Base-by-base conservation (phyloP, 176 grass and related monocot species). In the Carex parvula region DNA sequence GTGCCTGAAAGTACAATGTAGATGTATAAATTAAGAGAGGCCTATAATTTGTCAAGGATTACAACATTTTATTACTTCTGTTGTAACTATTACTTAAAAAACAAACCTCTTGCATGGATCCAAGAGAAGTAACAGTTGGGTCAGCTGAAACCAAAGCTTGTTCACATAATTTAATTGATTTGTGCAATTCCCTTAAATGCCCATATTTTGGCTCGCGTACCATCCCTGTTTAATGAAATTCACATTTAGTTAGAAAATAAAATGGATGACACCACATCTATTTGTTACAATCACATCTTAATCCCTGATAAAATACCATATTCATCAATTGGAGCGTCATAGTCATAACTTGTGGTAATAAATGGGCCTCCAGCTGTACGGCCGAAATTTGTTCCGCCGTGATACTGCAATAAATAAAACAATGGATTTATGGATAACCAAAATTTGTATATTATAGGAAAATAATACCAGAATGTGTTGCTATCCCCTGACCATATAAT, bases 251-350 rank as follows among this genome's bases (percentile, higher is more conserved):
- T 83, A 83, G 22, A 55, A 65, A 55, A 68, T 55, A 68, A 52
- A 53, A 83, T 50, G 61, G 18, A 30, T 52, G 24, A 67, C 42
- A 83, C 0, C 16, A 48, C 10, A 56, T 32, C 14, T 46, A 20
- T 71, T 57, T 33, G 26, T 78, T 78, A 52, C 5, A 78, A 57
- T 78, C 44, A 55, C 72, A 73, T 71, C 5, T 61, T 16, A 30
- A 48, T 67, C 64, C 37, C 62, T 78, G 13, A 59, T 61, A 63
- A 77, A 60, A 50, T 89, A 99, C 97, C 97, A 60, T 99, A 99
- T 92, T 99, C 97, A 90, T 99, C 97, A 83, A 99, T 91, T 84
- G 97, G 97, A 84, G 97, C 97, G 65, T 99, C 97, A 85, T 99
- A 99, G 83, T 99, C 97, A 70, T 99, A 99, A 87, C 97, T 99